Evolutionary conservation across 169 alveolate genomes (phyloP).

Genomic region (Condylostoma magnum): DNA sequence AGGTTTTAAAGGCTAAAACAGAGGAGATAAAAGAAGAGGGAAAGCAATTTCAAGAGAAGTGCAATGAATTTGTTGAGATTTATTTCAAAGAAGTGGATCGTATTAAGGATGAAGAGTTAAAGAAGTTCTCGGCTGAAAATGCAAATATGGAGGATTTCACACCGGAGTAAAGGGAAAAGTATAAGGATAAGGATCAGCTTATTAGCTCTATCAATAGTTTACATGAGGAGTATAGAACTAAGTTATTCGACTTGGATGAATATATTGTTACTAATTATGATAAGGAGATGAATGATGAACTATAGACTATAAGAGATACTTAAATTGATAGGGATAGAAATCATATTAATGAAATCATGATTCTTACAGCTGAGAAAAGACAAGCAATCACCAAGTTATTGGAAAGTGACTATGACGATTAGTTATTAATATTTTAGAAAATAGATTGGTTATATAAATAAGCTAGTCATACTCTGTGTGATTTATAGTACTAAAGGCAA

Average conservation of each 20-base stretch:
- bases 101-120: slow-evolving; percentile 30
- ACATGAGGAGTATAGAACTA: slow-evolving; percentile 37
- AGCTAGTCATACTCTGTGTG: too few relatives aligned
- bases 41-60: slow-evolving; percentile 30
- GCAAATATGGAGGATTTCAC: slow-evolving; percentile 15
- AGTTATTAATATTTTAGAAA: too few relatives aligned
- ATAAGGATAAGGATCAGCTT: slow-evolving; percentile 47
- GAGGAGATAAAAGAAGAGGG: slow-evolving; percentile 37
- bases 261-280: slow-evolving; percentile 32
- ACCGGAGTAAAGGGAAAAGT: slow-evolving; percentile 33
- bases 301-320: slow-evolving; percentile 31
- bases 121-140: slow-evolving; percentile 26
- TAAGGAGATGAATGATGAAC: slow-evolving; percentile 36
- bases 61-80: slow-evolving; percentile 10
- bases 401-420: neutral
- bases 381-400: neutral
- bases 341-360: slow-evolving; percentile 49
- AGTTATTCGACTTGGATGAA: slow-evolving; percentile 36
- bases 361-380: neutral
- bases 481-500: too few relatives aligned
- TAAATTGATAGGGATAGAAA: slow-evolving; percentile 56
- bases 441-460: too few relatives aligned
- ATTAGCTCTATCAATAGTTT: slow-evolving; percentile 26
- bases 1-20: slow-evolving; percentile 34
- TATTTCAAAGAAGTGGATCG: slow-evolving; percentile 31